Evolutionary conservation across 495 filamentous ascomycete genomes (phyloP).

Genomic region (Annulohypoxylon moriforme): DNA sequence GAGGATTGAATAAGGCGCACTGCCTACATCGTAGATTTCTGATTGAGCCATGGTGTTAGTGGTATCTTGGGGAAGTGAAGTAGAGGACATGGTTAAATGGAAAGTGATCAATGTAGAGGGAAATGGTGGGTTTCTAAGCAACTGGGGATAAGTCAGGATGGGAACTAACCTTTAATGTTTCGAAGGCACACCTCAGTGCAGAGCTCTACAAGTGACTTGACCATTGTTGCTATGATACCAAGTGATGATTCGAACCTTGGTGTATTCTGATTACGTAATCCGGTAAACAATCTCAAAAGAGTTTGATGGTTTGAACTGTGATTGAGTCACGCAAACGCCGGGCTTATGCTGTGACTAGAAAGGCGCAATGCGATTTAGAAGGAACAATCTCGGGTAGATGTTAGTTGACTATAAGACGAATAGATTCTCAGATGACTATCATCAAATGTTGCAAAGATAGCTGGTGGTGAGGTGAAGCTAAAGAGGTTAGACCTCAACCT

Average conservation of each 20-base stretch:
- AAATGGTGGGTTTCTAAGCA: background rate
- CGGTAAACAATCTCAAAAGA: too few relatives aligned
- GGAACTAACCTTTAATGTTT: conserved; percentile 44
- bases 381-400: background rate
- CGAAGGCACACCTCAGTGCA: conserved; percentile 46
- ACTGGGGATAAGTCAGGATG: background rate
- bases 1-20: conserved; percentile 25
- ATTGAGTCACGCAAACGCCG: background rate
- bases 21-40: conserved; percentile 45
- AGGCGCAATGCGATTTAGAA: background rate
- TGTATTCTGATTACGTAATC: too few relatives aligned
- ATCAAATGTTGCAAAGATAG: background rate
- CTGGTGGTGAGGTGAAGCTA: background rate
- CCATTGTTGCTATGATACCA: conserved; percentile 29
- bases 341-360: background rate
- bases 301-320: too few relatives aligned
- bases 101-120: background rate
- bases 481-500: background rate
- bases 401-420: background rate
- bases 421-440: background rate
- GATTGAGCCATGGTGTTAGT: conserved; percentile 22
- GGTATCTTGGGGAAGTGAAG: background rate
- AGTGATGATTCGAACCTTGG: too few relatives aligned
- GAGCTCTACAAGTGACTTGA: conserved; percentile 52
- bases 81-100: background rate